Percentiles rank a stretch among this genome's conserved stretches.
Conservation (phyloP, 805 yeast genomes). For the Teunomyces tritomae region DNA sequence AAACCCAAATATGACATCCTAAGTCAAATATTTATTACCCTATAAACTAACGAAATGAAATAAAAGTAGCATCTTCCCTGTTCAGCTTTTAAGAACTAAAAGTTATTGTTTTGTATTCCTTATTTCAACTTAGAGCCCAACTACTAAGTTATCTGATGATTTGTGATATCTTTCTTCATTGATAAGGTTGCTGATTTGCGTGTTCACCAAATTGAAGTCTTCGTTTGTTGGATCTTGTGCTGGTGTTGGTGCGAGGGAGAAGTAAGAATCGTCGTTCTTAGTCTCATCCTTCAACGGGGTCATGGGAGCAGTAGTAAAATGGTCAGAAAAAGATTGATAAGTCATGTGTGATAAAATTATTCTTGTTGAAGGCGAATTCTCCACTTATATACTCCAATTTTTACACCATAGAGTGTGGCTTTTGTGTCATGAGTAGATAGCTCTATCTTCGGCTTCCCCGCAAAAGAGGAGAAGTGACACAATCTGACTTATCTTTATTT, state of each 20-base stretch:
- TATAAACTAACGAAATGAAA: neutral
- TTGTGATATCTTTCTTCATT: slow-evolving; percentile 20
- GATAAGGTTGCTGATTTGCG: slow-evolving; percentile 13
- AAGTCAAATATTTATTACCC: slow-evolving; percentile 7
- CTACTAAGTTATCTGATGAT: slow-evolving; percentile 24
- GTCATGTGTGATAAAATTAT: slow-evolving; percentile 6
- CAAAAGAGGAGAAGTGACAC: slow-evolving; percentile 1
- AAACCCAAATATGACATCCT: neutral
- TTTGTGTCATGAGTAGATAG: neutral
- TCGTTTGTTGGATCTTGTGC: slow-evolving; percentile 5
- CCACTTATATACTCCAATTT: slow-evolving; percentile 1
- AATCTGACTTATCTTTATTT: neutral
- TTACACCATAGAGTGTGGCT: neutral
- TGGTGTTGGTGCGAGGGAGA: slow-evolving; percentile 5
- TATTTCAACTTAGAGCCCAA: neutral
- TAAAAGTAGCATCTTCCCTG: neutral
- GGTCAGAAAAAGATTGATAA: slow-evolving; percentile 12
- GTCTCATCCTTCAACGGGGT: slow-evolving; percentile 11
- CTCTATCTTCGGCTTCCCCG: neutral
- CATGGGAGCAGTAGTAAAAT: slow-evolving; percentile 13
- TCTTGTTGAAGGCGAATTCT: neutral
- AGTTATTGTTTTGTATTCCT: neutral
- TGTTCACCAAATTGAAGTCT: slow-evolving; percentile 7
- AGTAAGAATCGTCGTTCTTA: slow-evolving; percentile 7
- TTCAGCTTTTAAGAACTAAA: neutral